Conservation (phyloP, 2,329 filamentous ascomycete species). For the Pezicula rhizophila region DNA sequence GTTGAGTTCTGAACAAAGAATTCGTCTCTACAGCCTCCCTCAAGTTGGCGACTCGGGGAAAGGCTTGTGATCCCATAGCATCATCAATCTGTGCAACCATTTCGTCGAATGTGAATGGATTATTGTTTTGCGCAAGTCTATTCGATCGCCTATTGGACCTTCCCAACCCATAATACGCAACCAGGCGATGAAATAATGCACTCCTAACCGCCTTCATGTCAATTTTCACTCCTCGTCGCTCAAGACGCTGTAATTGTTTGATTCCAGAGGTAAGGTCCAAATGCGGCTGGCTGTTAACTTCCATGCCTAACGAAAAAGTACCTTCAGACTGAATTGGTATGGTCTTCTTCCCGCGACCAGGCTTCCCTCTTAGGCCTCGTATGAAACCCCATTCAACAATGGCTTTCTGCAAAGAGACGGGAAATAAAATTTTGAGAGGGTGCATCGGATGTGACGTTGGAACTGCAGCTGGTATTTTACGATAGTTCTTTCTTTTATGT, state of each 20-base stretch:
- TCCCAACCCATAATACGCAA: constrained; percentile 20
- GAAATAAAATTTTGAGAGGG: constrained; percentile 36
- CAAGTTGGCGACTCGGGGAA: constrained; percentile 2
- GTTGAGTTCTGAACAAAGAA: neutral
- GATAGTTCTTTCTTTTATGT: constrained; percentile 8
- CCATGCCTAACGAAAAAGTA: neutral
- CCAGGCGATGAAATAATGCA: constrained; percentile 20
- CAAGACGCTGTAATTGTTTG: constrained; percentile 18
- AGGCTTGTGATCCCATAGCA: constrained; percentile 12
- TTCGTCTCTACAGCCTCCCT: neutral
- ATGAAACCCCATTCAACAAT: constrained; percentile 45
- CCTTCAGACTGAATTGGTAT: neutral
- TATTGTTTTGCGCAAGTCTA: constrained; percentile 5
- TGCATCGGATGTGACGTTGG: constrained; percentile 19
- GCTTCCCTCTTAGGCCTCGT: constrained; percentile 7
- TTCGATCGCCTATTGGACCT: constrained; percentile 16
- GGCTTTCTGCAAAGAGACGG: constrained; percentile 34
- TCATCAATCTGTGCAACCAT: constrained; percentile 14
- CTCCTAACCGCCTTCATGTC: constrained; percentile 9
- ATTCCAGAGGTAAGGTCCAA: constrained; percentile 19
- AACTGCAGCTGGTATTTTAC: constrained; percentile 9
- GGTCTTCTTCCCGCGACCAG: neutral
- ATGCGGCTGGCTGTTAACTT: neutral
- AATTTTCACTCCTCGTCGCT: constrained; percentile 15
- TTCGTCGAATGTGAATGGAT: constrained; percentile 8